phyloP scores from a whole-genome alignment of 2,329 filamentous ascomycete genomes.

The Uncinocarpus reesii region DNA sequence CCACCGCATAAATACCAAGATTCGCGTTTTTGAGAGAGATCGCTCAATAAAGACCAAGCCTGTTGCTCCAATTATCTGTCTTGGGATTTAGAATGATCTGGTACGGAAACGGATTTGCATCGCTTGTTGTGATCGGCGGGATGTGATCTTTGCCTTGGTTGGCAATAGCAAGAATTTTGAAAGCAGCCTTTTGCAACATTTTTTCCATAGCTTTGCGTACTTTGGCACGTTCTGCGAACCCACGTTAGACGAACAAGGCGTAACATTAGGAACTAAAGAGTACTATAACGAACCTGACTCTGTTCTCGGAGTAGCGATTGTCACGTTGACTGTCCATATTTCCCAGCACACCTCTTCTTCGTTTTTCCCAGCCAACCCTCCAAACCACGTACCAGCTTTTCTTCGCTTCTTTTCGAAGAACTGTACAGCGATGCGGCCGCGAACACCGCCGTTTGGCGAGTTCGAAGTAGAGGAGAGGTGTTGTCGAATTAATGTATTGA shows the following conservation, averaged over 20 bases:
- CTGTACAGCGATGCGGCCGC: conserved; percentile 73
- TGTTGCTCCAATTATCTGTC: conserved; percentile 64
- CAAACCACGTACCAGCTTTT: conserved; percentile 63
- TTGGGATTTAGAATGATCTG: conserved; percentile 83
- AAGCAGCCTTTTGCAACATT: conserved; percentile 71
- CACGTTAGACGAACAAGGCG: not conserved
- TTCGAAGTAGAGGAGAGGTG: conserved; percentile 53
- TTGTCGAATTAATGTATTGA: conserved; percentile 66
- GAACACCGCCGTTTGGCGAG: conserved; percentile 47
- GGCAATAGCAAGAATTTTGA: conserved; percentile 81
- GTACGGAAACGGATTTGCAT: conserved; percentile 89
- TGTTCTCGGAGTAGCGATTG: conserved; percentile 78
- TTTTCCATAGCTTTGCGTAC: conserved; percentile 85
- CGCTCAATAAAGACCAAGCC: conserved; percentile 62
- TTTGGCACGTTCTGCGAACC: conserved; percentile 63
- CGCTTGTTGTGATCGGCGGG: conserved; percentile 85
- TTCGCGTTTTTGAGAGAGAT: not conserved
- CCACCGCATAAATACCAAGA: not conserved
- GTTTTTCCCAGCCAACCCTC: conserved; percentile 41
- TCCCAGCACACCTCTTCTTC: conserved; percentile 98
- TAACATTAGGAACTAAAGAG: not conserved
- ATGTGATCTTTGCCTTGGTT: conserved; percentile 92
- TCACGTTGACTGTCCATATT: conserved; percentile 86
- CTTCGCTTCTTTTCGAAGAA: conserved; percentile 89
- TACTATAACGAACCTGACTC: conserved; percentile 60